Conservation (phyloP, 2,329 filamentous ascomycete species). For the Pestalotiopsis sp. region DNA sequence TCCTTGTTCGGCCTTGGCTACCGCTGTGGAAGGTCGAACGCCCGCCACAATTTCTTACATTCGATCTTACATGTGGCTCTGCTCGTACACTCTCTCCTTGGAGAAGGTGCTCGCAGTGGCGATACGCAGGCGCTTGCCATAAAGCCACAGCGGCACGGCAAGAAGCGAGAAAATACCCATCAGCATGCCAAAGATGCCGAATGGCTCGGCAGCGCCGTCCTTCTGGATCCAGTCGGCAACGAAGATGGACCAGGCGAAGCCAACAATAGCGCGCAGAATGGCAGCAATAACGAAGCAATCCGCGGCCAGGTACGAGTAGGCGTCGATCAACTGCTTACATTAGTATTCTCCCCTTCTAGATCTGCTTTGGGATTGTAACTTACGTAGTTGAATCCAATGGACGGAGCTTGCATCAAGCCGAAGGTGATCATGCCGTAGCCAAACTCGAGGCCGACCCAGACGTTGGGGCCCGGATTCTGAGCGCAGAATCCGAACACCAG, state of each 20-base stretch:
- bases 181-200: slow-evolving; percentile 54
- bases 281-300: slow-evolving; percentile 59
- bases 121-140: slow-evolving; percentile 39
- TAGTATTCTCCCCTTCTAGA: neutral
- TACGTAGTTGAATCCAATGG: slow-evolving; percentile 41
- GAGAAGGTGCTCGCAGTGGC: slow-evolving; percentile 26
- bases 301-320: slow-evolving; percentile 46
- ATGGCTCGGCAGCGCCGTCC: slow-evolving; percentile 47
- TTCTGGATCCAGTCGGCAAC: slow-evolving; percentile 48
- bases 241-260: slow-evolving; percentile 59
- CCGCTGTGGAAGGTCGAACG: neutral
- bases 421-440: slow-evolving; percentile 40
- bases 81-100: neutral
- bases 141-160: slow-evolving; percentile 35
- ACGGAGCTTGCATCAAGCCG: slow-evolving; percentile 40
- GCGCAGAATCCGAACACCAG: slow-evolving; percentile 41
- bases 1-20: neutral
- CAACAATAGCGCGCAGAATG: slow-evolving; percentile 49
- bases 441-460: slow-evolving; percentile 37
- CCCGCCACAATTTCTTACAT: neutral
- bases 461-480: slow-evolving; percentile 28
- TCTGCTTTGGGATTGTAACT: slow-evolving; percentile 20
- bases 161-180: slow-evolving; percentile 50
- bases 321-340: slow-evolving; percentile 46
- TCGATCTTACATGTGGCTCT: neutral